phyloP scores from a whole-genome alignment of 805 yeast species.

The Candida glaebosa region DNA sequence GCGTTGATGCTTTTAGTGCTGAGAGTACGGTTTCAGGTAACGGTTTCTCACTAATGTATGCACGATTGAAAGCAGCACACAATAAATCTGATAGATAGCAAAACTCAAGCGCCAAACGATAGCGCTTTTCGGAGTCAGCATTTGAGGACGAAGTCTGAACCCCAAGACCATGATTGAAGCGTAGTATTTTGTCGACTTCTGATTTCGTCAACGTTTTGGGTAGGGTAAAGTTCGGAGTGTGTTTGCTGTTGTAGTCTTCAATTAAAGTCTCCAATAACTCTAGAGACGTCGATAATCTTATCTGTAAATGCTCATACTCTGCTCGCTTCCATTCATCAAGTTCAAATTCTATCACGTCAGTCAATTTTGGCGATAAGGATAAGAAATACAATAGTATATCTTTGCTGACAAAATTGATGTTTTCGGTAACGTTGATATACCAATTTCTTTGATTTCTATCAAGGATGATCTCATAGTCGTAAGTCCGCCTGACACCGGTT shows the following conservation, averaged over 20 bases:
- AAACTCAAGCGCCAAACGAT: slow-evolving; percentile 8
- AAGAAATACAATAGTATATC: slow-evolving; percentile 16
- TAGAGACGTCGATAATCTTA: not conserved
- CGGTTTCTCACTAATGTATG: slow-evolving; percentile 8
- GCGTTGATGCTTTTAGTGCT: not conserved
- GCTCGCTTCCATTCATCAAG: slow-evolving; percentile 15
- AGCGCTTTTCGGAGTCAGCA: slow-evolving; percentile 6
- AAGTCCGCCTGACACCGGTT: slow-evolving; percentile 15
- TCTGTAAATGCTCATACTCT: slow-evolving; percentile 17
- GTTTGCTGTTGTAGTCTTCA: slow-evolving; percentile 8
- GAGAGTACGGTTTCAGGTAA: not conserved
- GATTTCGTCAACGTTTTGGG: slow-evolving; percentile 4
- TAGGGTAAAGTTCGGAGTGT: slow-evolving; percentile 7
- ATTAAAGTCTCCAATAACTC: slow-evolving; percentile 10
- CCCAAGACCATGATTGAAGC: not conserved
- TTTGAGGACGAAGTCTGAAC: not conserved
- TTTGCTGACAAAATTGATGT: slow-evolving; percentile 15
- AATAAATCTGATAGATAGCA: slow-evolving; percentile 6
- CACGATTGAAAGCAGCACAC: slow-evolving; percentile 7
- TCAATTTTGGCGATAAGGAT: slow-evolving; percentile 15
- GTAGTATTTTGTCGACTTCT: slow-evolving; percentile 1
- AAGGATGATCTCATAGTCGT: slow-evolving; percentile 21
- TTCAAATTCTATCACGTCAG: slow-evolving; percentile 9
- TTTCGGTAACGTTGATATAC: slow-evolving; percentile 7
- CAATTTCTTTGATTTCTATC: slow-evolving; percentile 6